These are phyloP conservation scores for Setaria viridis DNA, from an alignment of 202 grass and related monocot species.

Conservation along the genomic window DNA sequence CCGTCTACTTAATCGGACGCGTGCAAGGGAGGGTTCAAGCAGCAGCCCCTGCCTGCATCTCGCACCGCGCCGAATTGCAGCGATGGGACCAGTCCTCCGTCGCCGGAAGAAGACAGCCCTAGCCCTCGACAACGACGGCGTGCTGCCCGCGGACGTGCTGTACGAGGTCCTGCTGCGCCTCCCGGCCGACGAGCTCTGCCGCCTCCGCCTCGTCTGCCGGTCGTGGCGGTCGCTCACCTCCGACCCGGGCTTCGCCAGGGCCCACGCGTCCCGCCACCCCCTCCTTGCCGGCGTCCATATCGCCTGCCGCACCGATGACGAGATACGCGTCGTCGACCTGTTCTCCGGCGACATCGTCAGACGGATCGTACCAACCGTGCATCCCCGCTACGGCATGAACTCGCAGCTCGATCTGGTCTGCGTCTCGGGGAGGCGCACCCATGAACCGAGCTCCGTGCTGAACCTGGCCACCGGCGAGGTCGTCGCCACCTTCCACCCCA, in stretches of 20 bases:
- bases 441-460: neutral
- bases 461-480: too few species aligned
- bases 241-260: neutral
- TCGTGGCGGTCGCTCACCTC: neutral
- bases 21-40: too few species aligned
- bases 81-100: too few species aligned
- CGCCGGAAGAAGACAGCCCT: too few species aligned
- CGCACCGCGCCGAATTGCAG: too few species aligned
- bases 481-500: too few species aligned
- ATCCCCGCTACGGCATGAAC: neutral
- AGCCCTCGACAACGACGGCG: too few species aligned
- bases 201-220: neutral
- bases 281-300: neutral
- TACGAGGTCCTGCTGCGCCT: neutral
- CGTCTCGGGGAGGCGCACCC: neutral
- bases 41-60: too few species aligned
- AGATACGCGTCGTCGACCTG: neutral
- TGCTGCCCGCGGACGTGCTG: neutral
- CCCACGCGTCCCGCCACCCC: neutral
- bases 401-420: neutral
- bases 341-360: neutral
- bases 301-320: rapidly evolving
- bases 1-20: too few species aligned
- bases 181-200: neutral
- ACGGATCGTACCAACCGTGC: neutral